Evolutionary conservation across 371 early-diverging fungal genomes (phyloP).

Genomic region (Thermomucor indicae-seudaticae): DNA sequence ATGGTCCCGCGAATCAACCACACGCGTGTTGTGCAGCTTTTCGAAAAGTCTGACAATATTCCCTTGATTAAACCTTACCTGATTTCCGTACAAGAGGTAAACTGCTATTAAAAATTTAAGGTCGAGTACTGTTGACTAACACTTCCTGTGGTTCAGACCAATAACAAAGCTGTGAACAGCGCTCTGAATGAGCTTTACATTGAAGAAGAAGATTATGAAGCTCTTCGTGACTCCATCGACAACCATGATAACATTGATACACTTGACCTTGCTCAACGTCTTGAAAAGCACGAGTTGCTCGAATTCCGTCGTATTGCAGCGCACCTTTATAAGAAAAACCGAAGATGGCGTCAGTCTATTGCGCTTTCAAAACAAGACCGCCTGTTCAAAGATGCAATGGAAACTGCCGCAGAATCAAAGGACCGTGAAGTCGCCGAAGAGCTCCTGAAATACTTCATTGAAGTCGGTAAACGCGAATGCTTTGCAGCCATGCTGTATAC

Average conservation of each 20-base stretch:
- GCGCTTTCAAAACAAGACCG: constrained; percentile 92
- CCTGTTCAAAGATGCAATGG: constrained; percentile 96
- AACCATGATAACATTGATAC: constrained; percentile 91
- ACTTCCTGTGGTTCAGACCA: too few species aligned
- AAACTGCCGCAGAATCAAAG: constrained; percentile 88
- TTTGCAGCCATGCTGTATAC: constrained; percentile 89
- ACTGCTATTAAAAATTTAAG: too few species aligned
- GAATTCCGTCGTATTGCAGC: constrained; percentile 97
- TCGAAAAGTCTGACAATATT: constrained; percentile 93
- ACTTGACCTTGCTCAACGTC: constrained; percentile 81
- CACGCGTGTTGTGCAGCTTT: constrained; percentile 93
- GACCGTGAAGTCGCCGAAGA: constrained; percentile 89
- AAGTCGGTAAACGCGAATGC: constrained; percentile 83
- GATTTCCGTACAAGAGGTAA: constrained; percentile 85
- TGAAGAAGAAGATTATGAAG: constrained; percentile 93
- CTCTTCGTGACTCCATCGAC: constrained; percentile 89
- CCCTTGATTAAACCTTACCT: constrained; percentile 94
- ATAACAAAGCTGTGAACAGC: constrained; percentile 90
- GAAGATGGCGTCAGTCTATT: constrained; percentile 94
- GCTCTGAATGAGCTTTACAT: constrained; percentile 94
- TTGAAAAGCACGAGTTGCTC: constrained; percentile 92
- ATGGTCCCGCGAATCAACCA: constrained; percentile 92
- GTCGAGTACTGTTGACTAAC: too few species aligned
- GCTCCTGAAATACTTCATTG: constrained; percentile 90
- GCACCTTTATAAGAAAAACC: constrained; percentile 90